phyloP scores from a whole-genome alignment of 768 basidiomycete species.

The Saitozyma podzolica region DNA sequence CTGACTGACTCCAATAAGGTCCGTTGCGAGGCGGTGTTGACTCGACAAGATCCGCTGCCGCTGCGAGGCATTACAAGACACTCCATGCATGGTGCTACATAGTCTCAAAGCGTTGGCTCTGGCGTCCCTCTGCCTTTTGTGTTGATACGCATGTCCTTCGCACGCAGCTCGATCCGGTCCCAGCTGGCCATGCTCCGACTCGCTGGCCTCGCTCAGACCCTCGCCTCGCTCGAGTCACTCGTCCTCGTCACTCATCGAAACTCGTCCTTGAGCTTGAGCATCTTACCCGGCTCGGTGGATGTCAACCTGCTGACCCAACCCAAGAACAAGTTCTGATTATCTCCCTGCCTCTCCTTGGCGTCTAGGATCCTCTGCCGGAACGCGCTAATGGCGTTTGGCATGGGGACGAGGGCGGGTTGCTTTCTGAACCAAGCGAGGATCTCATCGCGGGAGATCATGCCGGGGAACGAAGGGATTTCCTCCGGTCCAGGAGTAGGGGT shows the following conservation, averaged over 20 bases:
- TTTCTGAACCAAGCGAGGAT: constrained; percentile 34
- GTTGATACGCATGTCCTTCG: too few species aligned
- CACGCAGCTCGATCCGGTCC: neutral
- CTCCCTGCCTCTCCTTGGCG: constrained; percentile 16
- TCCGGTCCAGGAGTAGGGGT: constrained; percentile 38
- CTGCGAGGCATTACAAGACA: too few species aligned
- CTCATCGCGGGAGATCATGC: constrained; percentile 38
- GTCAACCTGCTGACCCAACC: constrained; percentile 20
- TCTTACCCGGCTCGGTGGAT: constrained; percentile 19
- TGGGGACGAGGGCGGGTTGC: constrained; percentile 16
- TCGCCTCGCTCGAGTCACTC: too few species aligned
- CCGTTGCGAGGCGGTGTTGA: too few species aligned
- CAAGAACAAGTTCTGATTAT: constrained; percentile 34
- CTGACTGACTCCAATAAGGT: too few species aligned
- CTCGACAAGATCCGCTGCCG: too few species aligned
- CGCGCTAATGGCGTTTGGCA: constrained; percentile 24
- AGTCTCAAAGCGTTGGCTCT: too few species aligned
- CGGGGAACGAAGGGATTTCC: constrained; percentile 29
- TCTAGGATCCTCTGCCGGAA: constrained; percentile 29
- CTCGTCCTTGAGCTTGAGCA: constrained; percentile 27
- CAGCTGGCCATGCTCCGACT: neutral
- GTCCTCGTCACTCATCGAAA: constrained; percentile 10
- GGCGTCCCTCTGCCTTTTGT: too few species aligned
- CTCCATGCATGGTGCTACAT: too few species aligned
- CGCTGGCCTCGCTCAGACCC: too few species aligned